phyloP scores from a whole-genome alignment of 805 yeast species.

The Saturnispora dispora region DNA sequence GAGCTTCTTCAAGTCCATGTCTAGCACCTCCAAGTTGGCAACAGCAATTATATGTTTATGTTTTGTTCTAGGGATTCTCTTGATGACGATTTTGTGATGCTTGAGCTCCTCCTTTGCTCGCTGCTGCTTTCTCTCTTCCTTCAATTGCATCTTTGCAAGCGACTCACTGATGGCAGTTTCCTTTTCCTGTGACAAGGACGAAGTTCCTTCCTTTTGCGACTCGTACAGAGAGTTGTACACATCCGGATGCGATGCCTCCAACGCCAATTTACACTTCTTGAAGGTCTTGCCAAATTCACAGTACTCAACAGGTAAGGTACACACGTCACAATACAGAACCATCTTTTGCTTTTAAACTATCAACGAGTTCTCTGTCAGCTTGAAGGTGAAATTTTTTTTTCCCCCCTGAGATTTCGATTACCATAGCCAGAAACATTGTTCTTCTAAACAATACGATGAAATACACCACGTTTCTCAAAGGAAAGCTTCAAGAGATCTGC shows the following conservation, averaged over 20 bases:
- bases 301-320: constrained; percentile 81
- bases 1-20: constrained; percentile 79
- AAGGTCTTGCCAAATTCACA: constrained; percentile 85
- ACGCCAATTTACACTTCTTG: constrained; percentile 80
- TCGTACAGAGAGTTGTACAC: constrained; percentile 51
- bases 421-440: neutral
- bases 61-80: constrained; percentile 83
- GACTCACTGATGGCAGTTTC: constrained; percentile 79
- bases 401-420: neutral
- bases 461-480: constrained; percentile 63
- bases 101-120: constrained; percentile 72
- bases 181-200: constrained; percentile 61
- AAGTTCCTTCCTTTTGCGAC: constrained; percentile 45
- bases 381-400: neutral
- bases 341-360: constrained; percentile 2
- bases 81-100: constrained; percentile 72
- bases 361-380: neutral
- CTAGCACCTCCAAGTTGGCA: constrained; percentile 72
- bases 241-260: constrained; percentile 48
- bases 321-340: constrained; percentile 65
- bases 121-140: constrained; percentile 78
- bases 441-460: constrained; percentile 11
- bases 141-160: constrained; percentile 73
- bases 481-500: constrained; percentile 73
- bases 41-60: constrained; percentile 82